Percentiles rank a stretch among this genome's conserved stretches.
These are phyloP conservation scores for Suillus sp. DNA, from an alignment of 768 basidiomycete species.

Conservation along the genomic window DNA sequence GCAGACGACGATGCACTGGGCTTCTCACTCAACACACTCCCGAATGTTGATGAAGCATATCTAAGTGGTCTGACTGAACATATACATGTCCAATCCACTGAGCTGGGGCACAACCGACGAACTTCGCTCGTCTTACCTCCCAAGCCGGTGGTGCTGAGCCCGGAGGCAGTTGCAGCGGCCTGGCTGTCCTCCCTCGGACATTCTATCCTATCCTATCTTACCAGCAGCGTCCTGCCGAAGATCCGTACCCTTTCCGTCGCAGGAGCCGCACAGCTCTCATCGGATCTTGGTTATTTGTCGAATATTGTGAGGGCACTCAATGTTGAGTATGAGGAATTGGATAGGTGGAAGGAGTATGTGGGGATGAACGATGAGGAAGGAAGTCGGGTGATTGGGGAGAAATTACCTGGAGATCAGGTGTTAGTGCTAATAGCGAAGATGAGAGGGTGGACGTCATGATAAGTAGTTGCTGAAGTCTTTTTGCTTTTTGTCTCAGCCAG, in stretches of 20 bases:
- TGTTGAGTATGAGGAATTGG: slow-evolving; percentile 80
- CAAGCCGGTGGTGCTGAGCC: slow-evolving; percentile 49
- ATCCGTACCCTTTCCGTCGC: slow-evolving; percentile 61
- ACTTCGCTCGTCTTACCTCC: slow-evolving; percentile 39
- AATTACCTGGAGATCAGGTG: slow-evolving; percentile 25
- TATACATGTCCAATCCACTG: slow-evolving; percentile 27
- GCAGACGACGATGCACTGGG: slow-evolving; percentile 88
- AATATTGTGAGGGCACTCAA: slow-evolving; percentile 92
- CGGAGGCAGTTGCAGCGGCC: slow-evolving; percentile 82
- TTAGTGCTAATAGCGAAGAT: slow-evolving; percentile 30
- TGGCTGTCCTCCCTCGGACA: slow-evolving; percentile 94
- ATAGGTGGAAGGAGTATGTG: slow-evolving; percentile 75
- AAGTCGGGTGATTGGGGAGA: slow-evolving; percentile 18
- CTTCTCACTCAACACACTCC: slow-evolving; percentile 84
- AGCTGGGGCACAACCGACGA: slow-evolving; percentile 41
- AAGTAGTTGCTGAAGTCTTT: neutral
- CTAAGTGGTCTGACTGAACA: slow-evolving; percentile 49
- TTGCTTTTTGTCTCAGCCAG: neutral
- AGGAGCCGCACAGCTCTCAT: slow-evolving; percentile 82
- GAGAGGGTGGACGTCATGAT: slow-evolving; percentile 32
- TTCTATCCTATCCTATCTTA: slow-evolving; percentile 74
- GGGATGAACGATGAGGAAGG: slow-evolving; percentile 58
- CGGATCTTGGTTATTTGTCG: slow-evolving; percentile 86
- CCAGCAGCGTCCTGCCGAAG: slow-evolving; percentile 65
- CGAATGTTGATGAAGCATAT: slow-evolving; percentile 61